Conservation (phyloP, 176 grass and related monocot species). For the Hsuehochloa calcarea region DNA sequence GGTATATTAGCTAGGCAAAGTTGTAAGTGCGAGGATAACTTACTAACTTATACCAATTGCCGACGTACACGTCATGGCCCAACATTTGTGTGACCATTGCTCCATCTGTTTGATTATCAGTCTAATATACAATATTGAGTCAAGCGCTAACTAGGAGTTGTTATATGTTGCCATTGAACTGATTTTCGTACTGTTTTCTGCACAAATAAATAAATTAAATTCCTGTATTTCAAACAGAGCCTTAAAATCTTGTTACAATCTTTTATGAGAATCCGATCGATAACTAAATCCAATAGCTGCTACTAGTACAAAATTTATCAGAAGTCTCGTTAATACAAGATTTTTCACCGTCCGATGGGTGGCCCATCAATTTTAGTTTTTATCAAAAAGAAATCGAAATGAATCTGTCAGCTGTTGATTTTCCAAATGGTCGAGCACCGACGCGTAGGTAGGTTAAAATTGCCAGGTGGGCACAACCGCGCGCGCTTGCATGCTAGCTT, state of each 20-base stretch:
- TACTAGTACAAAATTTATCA: too few species aligned
- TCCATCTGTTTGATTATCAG: background rate
- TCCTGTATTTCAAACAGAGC: too few species aligned
- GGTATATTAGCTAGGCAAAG: background rate
- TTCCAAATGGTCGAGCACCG: background rate
- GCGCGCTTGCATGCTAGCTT: background rate
- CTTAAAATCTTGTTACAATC: too few species aligned
- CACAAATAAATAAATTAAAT: too few species aligned
- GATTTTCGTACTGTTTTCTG: too few species aligned
- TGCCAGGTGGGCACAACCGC: background rate
- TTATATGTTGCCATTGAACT: too few species aligned
- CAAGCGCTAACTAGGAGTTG: too few species aligned
- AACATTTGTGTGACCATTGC: background rate
- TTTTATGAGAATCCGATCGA: too few species aligned
- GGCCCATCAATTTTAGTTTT: background rate
- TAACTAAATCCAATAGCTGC: too few species aligned
- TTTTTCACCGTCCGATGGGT: background rate
- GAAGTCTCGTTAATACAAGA: too few species aligned
- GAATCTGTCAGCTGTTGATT: background rate
- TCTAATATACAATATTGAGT: background rate
- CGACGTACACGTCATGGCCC: conserved; percentile 27
- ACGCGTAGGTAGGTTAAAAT: background rate
- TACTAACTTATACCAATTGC: background rate
- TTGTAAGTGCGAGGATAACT: background rate
- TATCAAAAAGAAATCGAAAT: background rate